phyloP scores from a whole-genome alignment of 441 rosid genomes.

The Gossypium schwendimanii region DNA sequence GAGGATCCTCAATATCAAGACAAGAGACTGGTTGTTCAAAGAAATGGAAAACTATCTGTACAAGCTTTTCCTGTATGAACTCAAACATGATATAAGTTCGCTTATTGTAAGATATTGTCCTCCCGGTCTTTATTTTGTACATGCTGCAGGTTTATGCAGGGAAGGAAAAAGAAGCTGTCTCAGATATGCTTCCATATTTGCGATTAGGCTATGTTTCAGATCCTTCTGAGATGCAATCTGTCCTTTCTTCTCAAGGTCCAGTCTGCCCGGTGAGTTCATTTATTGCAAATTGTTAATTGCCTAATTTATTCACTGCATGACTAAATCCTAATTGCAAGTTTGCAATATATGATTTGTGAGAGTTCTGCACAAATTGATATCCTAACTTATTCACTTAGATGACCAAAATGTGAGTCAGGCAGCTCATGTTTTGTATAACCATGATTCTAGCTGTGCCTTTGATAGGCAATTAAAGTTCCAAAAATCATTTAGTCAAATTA shows the following conservation, averaged over 20 bases:
- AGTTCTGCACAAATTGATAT: background rate
- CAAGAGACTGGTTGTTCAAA: conserved; percentile 93
- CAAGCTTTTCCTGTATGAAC: conserved; percentile 64
- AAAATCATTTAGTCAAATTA: conserved; percentile 1
- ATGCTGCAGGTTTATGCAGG: conserved; percentile 62
- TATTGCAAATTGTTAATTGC: background rate
- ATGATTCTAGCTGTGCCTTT: background rate
- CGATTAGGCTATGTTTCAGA: conserved; percentile 89
- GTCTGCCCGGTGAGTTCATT: conserved; percentile 65
- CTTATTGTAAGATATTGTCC: conserved; percentile 8
- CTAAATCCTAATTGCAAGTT: background rate
- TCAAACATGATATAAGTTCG: conserved; percentile 2
- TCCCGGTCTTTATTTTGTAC: conserved; percentile 14
- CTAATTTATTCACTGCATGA: background rate
- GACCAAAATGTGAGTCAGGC: background rate
- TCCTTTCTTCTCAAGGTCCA: conserved; percentile 93
- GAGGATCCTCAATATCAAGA: conserved; percentile 97
- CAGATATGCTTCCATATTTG: conserved; percentile 86
- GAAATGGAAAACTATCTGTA: conserved; percentile 71
- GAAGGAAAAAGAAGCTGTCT: conserved; percentile 78
- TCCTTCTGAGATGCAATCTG: conserved; percentile 82
- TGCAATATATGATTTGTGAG: background rate
- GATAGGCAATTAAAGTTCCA: conserved; percentile 4
- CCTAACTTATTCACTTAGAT: background rate
- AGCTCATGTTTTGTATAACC: conserved; percentile 3